Conservation (phyloP, 2,329 filamentous ascomycete species). For the Colletotrichum caudatum region DNA sequence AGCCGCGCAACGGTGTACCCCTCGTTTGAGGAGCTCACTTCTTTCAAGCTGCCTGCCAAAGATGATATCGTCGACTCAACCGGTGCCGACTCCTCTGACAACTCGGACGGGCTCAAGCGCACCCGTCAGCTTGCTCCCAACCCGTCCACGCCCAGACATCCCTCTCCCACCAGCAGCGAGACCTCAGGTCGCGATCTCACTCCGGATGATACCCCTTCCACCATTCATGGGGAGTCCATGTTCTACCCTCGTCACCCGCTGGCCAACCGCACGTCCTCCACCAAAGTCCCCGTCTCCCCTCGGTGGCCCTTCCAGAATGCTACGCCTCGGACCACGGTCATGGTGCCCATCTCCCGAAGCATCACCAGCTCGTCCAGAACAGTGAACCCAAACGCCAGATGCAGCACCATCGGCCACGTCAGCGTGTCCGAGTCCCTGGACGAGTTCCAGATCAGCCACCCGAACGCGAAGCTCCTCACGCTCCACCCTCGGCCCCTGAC, state of each 20-base stretch:
- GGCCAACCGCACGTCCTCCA: background rate
- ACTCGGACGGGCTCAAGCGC: background rate
- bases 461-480: slow-evolving; percentile 20
- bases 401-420: slow-evolving; percentile 13
- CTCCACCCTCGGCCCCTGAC: slow-evolving; percentile 19
- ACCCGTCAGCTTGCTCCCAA: background rate
- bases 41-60: slow-evolving; percentile 23
- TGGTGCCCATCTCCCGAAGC: slow-evolving; percentile 29
- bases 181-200: slow-evolving; percentile 17
- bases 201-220: slow-evolving; percentile 24
- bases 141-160: slow-evolving; percentile 20
- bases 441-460: slow-evolving; percentile 36
- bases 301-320: slow-evolving; percentile 38
- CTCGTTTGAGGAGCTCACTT: slow-evolving; percentile 18
- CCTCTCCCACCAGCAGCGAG: slow-evolving; percentile 26
- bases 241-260: slow-evolving; percentile 19
- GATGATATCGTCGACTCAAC: background rate
- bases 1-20: slow-evolving; percentile 19
- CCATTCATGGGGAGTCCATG: slow-evolving; percentile 30
- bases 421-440: slow-evolving; percentile 34
- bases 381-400: background rate
- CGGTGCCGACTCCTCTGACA: slow-evolving; percentile 1
- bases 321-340: slow-evolving; percentile 24
- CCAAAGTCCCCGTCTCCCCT: slow-evolving; percentile 1
- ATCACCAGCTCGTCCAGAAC: slow-evolving; percentile 3